Evolutionary conservation across 2,329 filamentous ascomycete species (phyloP), one percentile per base, ranked within the genome.

Genomic region (Magnaporthales sp.): DNA sequence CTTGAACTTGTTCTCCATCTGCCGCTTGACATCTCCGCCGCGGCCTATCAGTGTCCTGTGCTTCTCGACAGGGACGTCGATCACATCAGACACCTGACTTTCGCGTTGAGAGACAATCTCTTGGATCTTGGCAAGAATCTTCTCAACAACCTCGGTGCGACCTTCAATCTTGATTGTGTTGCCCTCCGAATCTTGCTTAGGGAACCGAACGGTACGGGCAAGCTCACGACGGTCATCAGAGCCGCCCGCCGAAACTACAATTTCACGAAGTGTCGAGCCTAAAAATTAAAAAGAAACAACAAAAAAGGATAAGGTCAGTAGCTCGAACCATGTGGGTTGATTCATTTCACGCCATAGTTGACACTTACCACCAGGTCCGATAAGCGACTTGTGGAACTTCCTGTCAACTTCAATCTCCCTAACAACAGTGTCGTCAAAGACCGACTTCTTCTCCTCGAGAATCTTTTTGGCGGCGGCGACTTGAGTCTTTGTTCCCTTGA

Each of bases 151-250:
- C 54, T 88, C 87, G 69, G 87, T 88, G 63, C 90, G 89, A 31
- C 95, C 95, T 78, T 97, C 93, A 6, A 99, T 83, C 75, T 90
- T 93, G 78, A 99, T 97, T 29, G 85, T 86, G 74, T 90, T 92
- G 61, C 91, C 92, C 68, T 91, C 89, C 65, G 89, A 86, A 67
- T 96, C 93, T 70, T 91, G 89, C 76, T 93, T 93, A 67, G 95
- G 95, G 83, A 99, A 98, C 76, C 94, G 93, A 68, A 99, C 92
- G 73, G 94, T 92, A 69, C 94, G 91, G 65, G 93, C 91, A 72
- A 95, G 86, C 69, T 91, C 89, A 56, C 91, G 89, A 69, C 90
- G 87, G 74, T 97, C 93, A 71, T 93, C 91, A 51, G 93, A 93
- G 10, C 95, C 96, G 69, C 95, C 96, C 62, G 95, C 93, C 72